Conservation (phyloP, 176 grass and related monocot genomes). For the Phyllostachys edulis region DNA sequence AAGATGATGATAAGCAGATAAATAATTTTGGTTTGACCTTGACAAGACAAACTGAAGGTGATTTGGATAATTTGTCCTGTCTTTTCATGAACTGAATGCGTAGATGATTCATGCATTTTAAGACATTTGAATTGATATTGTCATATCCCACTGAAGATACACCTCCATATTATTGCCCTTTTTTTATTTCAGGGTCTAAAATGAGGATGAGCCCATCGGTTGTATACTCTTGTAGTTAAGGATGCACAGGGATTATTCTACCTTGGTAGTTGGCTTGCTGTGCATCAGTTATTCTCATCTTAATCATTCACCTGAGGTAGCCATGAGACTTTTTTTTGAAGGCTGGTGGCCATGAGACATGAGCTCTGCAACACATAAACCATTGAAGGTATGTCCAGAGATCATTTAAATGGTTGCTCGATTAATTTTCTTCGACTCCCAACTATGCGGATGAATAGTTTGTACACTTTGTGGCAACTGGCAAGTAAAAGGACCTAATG, state of each 20-base stretch:
- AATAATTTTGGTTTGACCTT: neutral
- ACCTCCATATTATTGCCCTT: neutral
- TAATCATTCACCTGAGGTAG: conserved; percentile 18
- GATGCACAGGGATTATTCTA: conserved; percentile 1
- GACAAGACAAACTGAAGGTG: neutral
- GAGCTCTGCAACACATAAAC: conserved; percentile 14
- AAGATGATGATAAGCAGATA: neutral
- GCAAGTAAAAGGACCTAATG: neutral
- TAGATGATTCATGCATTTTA: neutral
- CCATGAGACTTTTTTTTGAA: neutral
- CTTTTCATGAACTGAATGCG: neutral
- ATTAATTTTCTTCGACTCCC: neutral
- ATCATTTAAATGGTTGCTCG: neutral
- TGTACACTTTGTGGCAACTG: neutral
- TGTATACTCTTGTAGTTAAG: neutral
- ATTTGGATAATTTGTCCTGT: neutral
- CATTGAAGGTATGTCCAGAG: conserved; percentile 10
- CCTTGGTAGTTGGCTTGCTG: neutral
- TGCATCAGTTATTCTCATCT: conserved; percentile 29
- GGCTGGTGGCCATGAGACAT: neutral
- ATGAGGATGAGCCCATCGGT: neutral
- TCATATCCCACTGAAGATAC: neutral
- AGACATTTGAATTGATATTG: neutral
- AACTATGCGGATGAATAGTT: neutral
- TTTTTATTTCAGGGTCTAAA: conserved; percentile 22